phyloP scores from a whole-genome alignment of 164 flowering plant genomes.

The Dillenia turbinata region DNA sequence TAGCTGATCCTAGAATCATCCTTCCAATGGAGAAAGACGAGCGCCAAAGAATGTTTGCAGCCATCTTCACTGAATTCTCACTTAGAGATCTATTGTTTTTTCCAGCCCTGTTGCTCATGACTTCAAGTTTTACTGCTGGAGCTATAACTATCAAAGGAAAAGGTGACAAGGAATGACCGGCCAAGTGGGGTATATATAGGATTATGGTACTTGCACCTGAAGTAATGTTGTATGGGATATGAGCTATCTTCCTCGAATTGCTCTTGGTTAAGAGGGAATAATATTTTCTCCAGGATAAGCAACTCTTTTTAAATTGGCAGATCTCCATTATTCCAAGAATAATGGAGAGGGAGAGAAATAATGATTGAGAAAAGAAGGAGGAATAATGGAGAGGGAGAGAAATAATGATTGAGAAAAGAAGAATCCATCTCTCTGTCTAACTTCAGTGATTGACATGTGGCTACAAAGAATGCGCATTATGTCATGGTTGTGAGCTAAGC shows the following conservation, averaged over 20 bases:
- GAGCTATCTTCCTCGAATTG: not conserved
- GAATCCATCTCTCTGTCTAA: no score
- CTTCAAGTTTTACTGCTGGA: not conserved
- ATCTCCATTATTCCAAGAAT: not conserved
- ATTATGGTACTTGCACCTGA: conserved; percentile 1
- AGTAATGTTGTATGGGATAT: not conserved
- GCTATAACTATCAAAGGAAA: not conserved
- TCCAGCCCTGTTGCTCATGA: conserved; percentile 15
- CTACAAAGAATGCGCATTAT: no score
- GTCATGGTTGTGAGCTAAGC: no score
- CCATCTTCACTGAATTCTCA: conserved; percentile 30
- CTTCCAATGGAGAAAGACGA: conserved; percentile 35
- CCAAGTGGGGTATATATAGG: conserved; percentile 8
- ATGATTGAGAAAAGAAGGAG: no score
- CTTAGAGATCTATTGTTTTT: conserved; percentile 24
- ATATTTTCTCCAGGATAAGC: no score
- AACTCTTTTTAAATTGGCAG: not conserved
- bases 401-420: no score
- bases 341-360: no score
- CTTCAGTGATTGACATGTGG: no score
- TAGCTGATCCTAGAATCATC: conserved; percentile 19
- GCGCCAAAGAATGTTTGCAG: conserved; percentile 19
- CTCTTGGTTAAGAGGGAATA: no score
- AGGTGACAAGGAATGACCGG: not conserved
- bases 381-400: no score